Base-by-base conservation (phyloP, 208 protist species). In the Trypanosoma avium region DNA sequence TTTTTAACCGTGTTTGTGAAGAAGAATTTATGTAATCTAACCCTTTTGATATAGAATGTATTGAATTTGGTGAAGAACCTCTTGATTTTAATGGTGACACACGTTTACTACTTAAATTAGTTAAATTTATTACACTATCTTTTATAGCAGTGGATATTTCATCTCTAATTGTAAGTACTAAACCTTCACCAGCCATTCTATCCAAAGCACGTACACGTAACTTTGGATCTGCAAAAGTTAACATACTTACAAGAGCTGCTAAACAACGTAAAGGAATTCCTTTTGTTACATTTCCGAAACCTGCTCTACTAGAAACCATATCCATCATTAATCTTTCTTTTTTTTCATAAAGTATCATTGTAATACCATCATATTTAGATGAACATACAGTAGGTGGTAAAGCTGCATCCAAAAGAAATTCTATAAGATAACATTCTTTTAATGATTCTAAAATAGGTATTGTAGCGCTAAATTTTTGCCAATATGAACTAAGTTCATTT, bases 331-430 rank as follows among this genome's bases (percentile, higher is more conserved):
- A 66, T n/a, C 75, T 50, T 26, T 80, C 69, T 73, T 95, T 95
- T 59, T 85, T 84, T 40, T 86, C 76, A n/a, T 61, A 56, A 26
- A 93, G 59, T 5, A 75, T 66, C 33, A 55, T 69, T 17, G 62
- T 33, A 9, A 96, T 67, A 48, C 85, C 90, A 54, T 94, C 90
- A 70, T 92, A 96, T 52, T 84, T 84, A 2, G 77, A 55, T 38
- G 90, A 96, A 69, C 90, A 96, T 36, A 96, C 90, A 12, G 90
- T 75, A 3, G 90, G 90, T 10, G 90, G 90, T 7, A 96, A 75
- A 7, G 84, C 87, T n/a, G 70, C 84, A 65, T 96, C 90, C n/a
- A 96, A 73, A 15, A 96, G 69, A 40, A 92, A 94, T 63, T 96
- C 87, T 12, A 81, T 61, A 49, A 90, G 67, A 57, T 93, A 96